A percentile compares a stretch with the other conserved stretches of the same genome.
Evolutionary conservation across 768 basidiomycete species (phyloP).

Genomic region (Crassisporium funariophilum): DNA sequence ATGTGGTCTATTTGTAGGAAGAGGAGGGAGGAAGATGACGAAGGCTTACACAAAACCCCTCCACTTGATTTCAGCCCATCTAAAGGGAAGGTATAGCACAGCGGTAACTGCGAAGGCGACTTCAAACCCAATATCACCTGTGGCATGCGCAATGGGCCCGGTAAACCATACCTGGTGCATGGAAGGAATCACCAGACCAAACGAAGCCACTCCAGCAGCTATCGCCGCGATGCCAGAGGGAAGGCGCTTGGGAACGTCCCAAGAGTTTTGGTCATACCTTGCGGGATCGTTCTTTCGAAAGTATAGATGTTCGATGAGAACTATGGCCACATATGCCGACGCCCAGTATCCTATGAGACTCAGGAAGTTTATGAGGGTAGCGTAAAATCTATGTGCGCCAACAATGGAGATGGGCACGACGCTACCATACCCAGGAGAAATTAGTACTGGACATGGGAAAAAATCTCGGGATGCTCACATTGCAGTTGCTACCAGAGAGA

Average conservation of each 20-base stretch:
- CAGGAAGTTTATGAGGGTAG: slow-evolving; percentile 72
- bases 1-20: no score
- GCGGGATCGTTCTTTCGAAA: slow-evolving; percentile 58
- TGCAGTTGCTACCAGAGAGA: slow-evolving; percentile 70
- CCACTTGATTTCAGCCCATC: slow-evolving; percentile 48
- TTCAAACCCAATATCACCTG: slow-evolving; percentile 87
- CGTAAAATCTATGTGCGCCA: slow-evolving; percentile 73
- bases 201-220: slow-evolving; percentile 50
- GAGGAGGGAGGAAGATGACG: no score
- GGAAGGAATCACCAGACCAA: slow-evolving; percentile 61
- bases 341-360: slow-evolving; percentile 74
- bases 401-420: slow-evolving; percentile 75
- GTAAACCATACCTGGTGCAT: slow-evolving; percentile 81
- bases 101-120: slow-evolving; percentile 58
- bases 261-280: slow-evolving; percentile 54
- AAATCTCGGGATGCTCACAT: slow-evolving; percentile 49
- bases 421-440: slow-evolving; percentile 32
- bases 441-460: neutral
- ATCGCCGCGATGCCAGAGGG: slow-evolving; percentile 74
- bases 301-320: slow-evolving; percentile 69
- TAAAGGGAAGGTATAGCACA: slow-evolving; percentile 59
- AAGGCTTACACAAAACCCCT: neutral
- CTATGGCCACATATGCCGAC: slow-evolving; percentile 58
- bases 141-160: slow-evolving; percentile 67
- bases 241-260: slow-evolving; percentile 58